A percentile compares a stretch with the other conserved stretches of the same genome.
These are phyloP conservation scores for Aspergillus novoparasiticus DNA, from an alignment of 2,329 filamentous ascomycete species.

Conservation along the genomic window DNA sequence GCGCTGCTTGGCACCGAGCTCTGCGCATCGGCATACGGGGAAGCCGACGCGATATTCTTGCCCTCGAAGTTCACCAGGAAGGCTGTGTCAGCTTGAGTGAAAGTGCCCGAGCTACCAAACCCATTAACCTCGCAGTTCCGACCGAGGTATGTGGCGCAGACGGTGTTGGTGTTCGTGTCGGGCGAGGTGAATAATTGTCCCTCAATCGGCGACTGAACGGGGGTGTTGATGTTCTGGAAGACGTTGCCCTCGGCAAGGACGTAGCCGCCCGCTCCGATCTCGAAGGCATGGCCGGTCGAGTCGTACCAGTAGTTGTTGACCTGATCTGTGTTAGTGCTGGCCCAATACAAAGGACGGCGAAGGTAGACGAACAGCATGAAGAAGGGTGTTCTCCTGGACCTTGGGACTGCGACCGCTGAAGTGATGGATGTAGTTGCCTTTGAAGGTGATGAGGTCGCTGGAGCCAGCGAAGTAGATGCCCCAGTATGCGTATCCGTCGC, in stretches of 20 bases:
- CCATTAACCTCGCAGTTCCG: constrained; percentile 57
- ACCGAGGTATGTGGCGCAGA: constrained; percentile 51
- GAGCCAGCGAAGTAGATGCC: constrained; percentile 59
- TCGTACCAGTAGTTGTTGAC: constrained; percentile 63
- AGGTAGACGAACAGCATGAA: constrained; percentile 50
- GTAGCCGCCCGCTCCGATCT: constrained; percentile 47
- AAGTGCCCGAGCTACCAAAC: constrained; percentile 39
- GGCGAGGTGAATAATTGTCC: constrained; percentile 46
- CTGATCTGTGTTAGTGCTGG: background rate
- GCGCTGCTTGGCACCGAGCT: constrained; percentile 41
- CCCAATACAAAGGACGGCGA: background rate
- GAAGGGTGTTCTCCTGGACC: constrained; percentile 57
- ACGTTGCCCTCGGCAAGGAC: constrained; percentile 61
- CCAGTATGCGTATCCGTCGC: constrained; percentile 64
- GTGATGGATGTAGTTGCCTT: constrained; percentile 64
- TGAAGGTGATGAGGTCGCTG: constrained; percentile 60
- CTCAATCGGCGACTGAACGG: constrained; percentile 40
- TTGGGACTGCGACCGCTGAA: constrained; percentile 61
- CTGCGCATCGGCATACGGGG: constrained; percentile 38
- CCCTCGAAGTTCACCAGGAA: constrained; percentile 56
- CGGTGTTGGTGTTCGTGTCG: constrained; percentile 38
- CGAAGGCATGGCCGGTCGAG: constrained; percentile 61
- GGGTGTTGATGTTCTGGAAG: constrained; percentile 57
- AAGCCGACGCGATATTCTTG: constrained; percentile 56
- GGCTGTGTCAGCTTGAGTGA: constrained; percentile 46